A percentile compares a stretch with the other conserved stretches of the same genome.
Conservation (phyloP, 164 flowering plant genomes). For the Cinnamomum chago region DNA sequence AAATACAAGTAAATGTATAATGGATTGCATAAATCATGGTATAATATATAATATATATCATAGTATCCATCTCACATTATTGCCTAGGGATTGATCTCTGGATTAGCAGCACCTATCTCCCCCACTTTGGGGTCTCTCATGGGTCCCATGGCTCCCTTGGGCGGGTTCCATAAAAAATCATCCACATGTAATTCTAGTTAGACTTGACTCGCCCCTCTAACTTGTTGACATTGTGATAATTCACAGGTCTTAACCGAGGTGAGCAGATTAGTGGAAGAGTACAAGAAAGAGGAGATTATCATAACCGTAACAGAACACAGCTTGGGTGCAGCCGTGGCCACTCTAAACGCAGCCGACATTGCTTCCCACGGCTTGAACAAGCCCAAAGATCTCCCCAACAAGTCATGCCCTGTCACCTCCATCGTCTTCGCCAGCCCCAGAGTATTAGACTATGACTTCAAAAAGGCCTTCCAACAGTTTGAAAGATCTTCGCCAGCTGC, state of each 20-base stretch:
- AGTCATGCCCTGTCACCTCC: conserved; percentile 48
- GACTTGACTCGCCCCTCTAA: no score
- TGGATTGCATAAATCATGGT: no score
- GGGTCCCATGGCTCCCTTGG: no score
- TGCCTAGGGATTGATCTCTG: no score
- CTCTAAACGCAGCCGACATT: conserved; percentile 64
- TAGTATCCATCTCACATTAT: no score
- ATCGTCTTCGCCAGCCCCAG: conserved; percentile 61
- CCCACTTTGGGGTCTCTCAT: no score
- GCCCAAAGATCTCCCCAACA: conserved; percentile 17
- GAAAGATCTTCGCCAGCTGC: conserved; percentile 35
- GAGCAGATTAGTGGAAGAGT: conserved; percentile 44
- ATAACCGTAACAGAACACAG: conserved; percentile 59
- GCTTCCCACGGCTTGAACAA: conserved; percentile 48
- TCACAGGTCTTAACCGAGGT: conserved; percentile 61
- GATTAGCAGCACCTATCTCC: no score
- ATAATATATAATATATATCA: no score
- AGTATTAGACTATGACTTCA: conserved; percentile 58
- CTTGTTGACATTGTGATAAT: no score
- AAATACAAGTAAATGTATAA: no score
- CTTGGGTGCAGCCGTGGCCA: conserved; percentile 82
- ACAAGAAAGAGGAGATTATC: conserved; percentile 44
- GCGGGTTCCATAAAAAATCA: no score
- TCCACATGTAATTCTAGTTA: no score
- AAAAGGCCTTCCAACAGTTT: conserved; percentile 19